Evolutionary conservation across 345 rosid genomes (phyloP).

Genomic region (Lepidium africanum): DNA sequence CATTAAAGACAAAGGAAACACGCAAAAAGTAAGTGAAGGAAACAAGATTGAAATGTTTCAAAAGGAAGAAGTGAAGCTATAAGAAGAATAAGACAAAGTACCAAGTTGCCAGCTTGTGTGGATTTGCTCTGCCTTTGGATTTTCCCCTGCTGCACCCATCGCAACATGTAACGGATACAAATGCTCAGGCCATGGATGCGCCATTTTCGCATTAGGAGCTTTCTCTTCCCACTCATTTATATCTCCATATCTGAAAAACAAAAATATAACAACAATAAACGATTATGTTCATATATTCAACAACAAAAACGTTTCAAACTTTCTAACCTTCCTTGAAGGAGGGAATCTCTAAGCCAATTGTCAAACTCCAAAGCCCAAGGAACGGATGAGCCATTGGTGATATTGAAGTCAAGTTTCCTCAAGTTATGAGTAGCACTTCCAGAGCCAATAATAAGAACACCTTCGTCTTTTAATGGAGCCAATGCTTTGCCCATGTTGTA

Average conservation of each 20-base stretch:
- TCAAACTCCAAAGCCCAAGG: slow-evolving; percentile 81
- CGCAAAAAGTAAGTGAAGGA: not conserved
- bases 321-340: slow-evolving; percentile 77
- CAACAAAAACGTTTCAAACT: not conserved
- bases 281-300: not conserved
- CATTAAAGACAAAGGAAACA: not conserved
- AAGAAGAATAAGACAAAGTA: slow-evolving; percentile 69
- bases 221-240: slow-evolving; percentile 57
- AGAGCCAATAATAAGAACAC: slow-evolving; percentile 80
- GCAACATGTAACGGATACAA: slow-evolving; percentile 88
- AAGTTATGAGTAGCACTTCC: slow-evolving; percentile 80
- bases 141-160: slow-evolving; percentile 76
- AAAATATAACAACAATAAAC: not conserved
- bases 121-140: slow-evolving; percentile 56
- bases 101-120: slow-evolving; percentile 78
- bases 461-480: slow-evolving; percentile 75
- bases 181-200: slow-evolving; percentile 90
- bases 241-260: slow-evolving; percentile 51
- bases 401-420: slow-evolving; percentile 29
- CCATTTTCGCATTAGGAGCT: slow-evolving; percentile 69
- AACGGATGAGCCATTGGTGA: slow-evolving; percentile 13
- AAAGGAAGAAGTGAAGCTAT: slow-evolving; percentile 44
- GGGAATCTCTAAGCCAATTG: slow-evolving; percentile 77
- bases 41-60: slow-evolving; percentile 2
- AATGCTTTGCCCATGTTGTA: slow-evolving; percentile 87